Base-by-base conservation (phyloP, 2,329 filamentous ascomycete genomes). In the Hypoxylon sp. region DNA sequence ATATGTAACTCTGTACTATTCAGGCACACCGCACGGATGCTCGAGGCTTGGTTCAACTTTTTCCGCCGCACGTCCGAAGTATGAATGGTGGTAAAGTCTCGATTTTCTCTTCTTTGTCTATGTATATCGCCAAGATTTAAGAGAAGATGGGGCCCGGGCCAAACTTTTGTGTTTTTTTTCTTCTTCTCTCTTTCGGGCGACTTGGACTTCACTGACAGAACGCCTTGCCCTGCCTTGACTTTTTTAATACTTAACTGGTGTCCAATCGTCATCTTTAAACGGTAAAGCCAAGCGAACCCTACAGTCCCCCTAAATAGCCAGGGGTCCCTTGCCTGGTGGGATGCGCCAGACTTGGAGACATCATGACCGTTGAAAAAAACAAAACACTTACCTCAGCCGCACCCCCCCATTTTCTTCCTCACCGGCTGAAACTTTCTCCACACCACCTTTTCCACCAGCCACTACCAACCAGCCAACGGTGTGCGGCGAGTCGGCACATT, bases 211-310 rank as follows among this genome's bases (percentile, higher is more conserved):
- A 25, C 45, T 53, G 47, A n/a, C 25, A 60, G 16, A 12, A 9
- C 23, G 14, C 34, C 30, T 48, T 52, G 34, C 6, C 21, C 34
- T 61, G 43, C 34, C 21, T 27, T 56, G 30, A 32, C 29, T 57
- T 47, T 55, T 43, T 46, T 3, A 29, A 60, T 52, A 46, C 30
- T 43, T 30, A 27, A n/a, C 19, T 27, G 11, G 23, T 25, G 12
- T 52, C 34, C 6, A 61, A 19, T 64, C 21, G 47, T 59, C 53
- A 51, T 60, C 61, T 66, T 46, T 48, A 70, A 71, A 67, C 39
- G 63, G 70, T 39, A 69, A 70, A 69, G 55, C 56, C 68, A 69
- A 69, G 70, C 68, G 66, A 71, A 53, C 51, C 30, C 41, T 29
- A 45, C 52, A 51, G 50, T 27, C 19, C 32, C 29, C 30, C 11